Evolutionary conservation across 2,329 filamentous ascomycete species (phyloP).

Genomic region (Beauveria caledonica): DNA sequence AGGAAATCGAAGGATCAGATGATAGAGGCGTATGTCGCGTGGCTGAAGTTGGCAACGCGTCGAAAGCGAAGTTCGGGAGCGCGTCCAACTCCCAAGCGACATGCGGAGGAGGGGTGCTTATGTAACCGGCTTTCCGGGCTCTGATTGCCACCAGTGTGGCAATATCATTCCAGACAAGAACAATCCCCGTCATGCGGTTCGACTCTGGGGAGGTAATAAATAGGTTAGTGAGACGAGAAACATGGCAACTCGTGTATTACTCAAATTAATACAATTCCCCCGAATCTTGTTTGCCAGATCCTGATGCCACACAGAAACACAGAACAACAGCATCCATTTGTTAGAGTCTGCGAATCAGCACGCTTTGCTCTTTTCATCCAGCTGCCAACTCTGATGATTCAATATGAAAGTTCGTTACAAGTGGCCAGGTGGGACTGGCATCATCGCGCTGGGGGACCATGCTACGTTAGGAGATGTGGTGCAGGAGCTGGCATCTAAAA

Average conservation of each 20-base stretch:
- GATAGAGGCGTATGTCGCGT: not conserved
- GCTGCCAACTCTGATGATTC: not conserved
- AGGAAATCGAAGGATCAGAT: not conserved
- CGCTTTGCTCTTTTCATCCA: not conserved
- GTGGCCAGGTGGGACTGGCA: conserved; percentile 63
- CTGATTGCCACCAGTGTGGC: not conserved
- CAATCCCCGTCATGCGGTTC: too few relatives aligned
- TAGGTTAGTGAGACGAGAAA: too few relatives aligned
- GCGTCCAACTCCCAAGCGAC: not conserved
- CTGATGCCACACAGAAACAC: not conserved
- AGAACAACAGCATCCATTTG: not conserved
- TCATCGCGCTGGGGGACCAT: conserved; percentile 58
- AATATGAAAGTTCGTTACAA: conserved; percentile 70
- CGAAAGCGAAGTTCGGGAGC: not conserved
- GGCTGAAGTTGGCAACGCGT: not conserved
- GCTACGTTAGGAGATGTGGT: conserved; percentile 58
- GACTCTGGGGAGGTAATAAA: too few relatives aligned
- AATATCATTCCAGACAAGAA: not conserved
- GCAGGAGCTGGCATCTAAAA: conserved; percentile 52
- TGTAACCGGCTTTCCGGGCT: not conserved
- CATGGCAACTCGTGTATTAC: too few relatives aligned
- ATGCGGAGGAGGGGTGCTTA: not conserved
- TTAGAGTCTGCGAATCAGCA: too few relatives aligned
- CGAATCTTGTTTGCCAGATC: not conserved
- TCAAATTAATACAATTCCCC: too few relatives aligned